Conservation (phyloP, 2,329 filamentous ascomycete species). For the Emmonsiellopsis sp. region DNA sequence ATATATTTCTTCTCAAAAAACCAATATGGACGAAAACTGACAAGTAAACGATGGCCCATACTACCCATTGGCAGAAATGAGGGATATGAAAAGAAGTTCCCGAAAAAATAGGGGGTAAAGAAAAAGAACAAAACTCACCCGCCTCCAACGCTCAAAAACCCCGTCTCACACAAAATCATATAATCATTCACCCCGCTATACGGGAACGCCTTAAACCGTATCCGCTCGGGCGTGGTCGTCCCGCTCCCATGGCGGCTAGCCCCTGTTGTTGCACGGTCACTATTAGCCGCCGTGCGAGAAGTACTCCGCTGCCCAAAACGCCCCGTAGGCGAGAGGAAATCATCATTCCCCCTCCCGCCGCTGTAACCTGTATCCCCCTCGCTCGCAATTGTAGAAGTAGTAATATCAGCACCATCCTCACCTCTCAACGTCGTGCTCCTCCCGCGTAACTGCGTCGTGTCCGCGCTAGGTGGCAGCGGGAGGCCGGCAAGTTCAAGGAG, state of each 20-base stretch:
- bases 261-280: conserved; percentile 12
- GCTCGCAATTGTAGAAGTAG: neutral
- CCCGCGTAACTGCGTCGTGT: conserved; percentile 49
- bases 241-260: conserved; percentile 33
- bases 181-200: conserved; percentile 96
- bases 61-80: neutral
- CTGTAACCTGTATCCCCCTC: neutral
- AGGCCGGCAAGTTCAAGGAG: conserved; percentile 45
- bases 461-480: conserved; percentile 60
- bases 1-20: neutral
- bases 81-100: neutral
- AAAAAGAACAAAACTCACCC: conserved; percentile 38
- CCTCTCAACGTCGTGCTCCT: conserved; percentile 50
- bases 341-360: neutral
- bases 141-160: conserved; percentile 78
- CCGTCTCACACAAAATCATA: conserved; percentile 82
- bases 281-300: neutral
- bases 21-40: neutral
- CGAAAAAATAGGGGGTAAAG: neutral
- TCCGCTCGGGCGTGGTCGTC: conserved; percentile 56
- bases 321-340: neutral
- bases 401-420: conserved; percentile 15
- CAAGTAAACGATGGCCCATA: neutral
- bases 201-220: conserved; percentile 94
- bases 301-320: neutral